phyloP scores from a whole-genome alignment of 2,329 filamentous ascomycete genomes.

The Ophiocordyceps polyrhachis-furcata region DNA sequence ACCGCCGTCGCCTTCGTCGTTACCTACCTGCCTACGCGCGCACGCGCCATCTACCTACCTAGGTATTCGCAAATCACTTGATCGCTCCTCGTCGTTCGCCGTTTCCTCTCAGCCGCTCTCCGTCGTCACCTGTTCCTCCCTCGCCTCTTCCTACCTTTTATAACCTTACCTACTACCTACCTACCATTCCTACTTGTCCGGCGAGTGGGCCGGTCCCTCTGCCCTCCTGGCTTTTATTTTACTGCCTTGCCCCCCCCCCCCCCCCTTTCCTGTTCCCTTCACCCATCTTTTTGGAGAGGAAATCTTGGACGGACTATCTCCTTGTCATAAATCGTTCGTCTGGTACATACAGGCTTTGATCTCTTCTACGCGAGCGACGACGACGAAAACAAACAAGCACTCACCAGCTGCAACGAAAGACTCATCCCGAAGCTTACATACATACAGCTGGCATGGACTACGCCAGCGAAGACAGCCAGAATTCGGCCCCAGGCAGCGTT shows the following conservation, averaged over 20 bases:
- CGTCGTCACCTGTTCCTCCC: background rate
- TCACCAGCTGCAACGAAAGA: background rate
- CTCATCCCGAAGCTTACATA: background rate
- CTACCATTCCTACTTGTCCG: background rate
- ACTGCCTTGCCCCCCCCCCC: background rate
- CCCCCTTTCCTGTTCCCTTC: too few relatives aligned
- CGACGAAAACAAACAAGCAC: background rate
- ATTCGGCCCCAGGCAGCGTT: constrained; percentile 42
- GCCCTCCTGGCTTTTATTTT: background rate
- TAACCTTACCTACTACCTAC: background rate
- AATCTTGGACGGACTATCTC: too few relatives aligned
- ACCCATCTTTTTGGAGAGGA: too few relatives aligned
- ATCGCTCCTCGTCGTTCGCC: too few relatives aligned
- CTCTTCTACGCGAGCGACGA: too few relatives aligned
- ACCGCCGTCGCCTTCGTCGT: background rate
- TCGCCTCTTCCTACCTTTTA: background rate
- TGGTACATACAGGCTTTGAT: too few relatives aligned
- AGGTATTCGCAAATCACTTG: too few relatives aligned
- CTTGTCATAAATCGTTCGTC: too few relatives aligned
- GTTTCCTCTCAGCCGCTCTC: background rate
- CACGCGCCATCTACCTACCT: too few relatives aligned
- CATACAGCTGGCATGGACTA: constrained; percentile 18
- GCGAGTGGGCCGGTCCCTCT: background rate
- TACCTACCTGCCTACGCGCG: too few relatives aligned
- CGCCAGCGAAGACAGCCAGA: constrained; percentile 40